A percentile compares a stretch with the other conserved stretches of the same genome.
Evolutionary conservation across 805 yeast species (phyloP).

Genomic region (Kuraishia molischiana): DNA sequence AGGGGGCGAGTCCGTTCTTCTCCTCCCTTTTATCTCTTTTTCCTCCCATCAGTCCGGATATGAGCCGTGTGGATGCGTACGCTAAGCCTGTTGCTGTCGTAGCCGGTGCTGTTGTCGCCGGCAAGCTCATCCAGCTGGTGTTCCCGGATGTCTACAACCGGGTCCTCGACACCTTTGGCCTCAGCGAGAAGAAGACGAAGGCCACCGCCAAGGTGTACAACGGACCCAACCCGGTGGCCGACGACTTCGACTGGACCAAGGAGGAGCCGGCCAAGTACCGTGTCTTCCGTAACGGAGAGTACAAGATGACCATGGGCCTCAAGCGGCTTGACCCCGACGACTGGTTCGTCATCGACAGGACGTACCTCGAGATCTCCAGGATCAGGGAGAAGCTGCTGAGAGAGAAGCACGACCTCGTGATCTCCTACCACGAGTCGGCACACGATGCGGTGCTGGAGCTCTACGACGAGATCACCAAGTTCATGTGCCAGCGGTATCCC

Average conservation of each 20-base stretch:
- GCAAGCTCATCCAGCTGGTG: not conserved
- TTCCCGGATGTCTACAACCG: not conserved
- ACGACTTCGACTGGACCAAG: constrained; percentile 32
- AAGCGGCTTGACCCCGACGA: constrained; percentile 37
- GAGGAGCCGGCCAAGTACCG: constrained; percentile 33
- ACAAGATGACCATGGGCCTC: constrained; percentile 33
- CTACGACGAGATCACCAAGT: constrained; percentile 28
- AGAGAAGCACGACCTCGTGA: constrained; percentile 21
- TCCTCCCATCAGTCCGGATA: too few relatives aligned
- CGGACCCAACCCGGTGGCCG: constrained; percentile 18
- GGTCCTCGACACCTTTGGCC: not conserved
- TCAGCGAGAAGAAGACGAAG: not conserved
- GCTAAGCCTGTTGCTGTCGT: not conserved
- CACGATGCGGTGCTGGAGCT: constrained; percentile 35
- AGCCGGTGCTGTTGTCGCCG: not conserved
- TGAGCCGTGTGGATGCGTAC: too few relatives aligned
- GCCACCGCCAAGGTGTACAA: not conserved
- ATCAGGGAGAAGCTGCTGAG: constrained; percentile 24
- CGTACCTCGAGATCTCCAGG: constrained; percentile 37
- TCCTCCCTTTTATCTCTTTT: too few relatives aligned
- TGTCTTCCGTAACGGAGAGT: constrained; percentile 54
- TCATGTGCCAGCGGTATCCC: constrained; percentile 11
- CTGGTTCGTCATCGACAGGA: constrained; percentile 52
- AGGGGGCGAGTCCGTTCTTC: too few relatives aligned
- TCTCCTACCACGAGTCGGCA: constrained; percentile 22